These are phyloP conservation scores for Acanthamoeba polyphaga DNA, from an alignment of 208 protist genomes.

Conservation along the genomic window DNA sequence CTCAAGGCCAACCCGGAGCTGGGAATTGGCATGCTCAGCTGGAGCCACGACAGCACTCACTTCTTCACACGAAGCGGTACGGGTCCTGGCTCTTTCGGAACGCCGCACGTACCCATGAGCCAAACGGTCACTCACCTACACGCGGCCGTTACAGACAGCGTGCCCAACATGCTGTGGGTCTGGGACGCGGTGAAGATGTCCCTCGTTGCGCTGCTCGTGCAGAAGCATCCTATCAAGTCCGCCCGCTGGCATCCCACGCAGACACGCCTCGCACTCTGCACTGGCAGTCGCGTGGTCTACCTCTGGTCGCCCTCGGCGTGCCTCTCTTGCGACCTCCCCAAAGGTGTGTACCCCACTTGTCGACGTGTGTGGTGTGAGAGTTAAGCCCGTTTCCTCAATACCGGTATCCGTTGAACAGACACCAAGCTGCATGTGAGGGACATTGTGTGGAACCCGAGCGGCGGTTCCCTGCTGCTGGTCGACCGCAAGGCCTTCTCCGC, in stretches of 20 bases:
- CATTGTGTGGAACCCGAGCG: constrained; percentile 43
- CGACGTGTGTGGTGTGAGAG: neutral
- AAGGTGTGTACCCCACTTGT: neutral
- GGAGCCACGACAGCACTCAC: constrained; percentile 34
- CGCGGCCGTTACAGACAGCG: neutral
- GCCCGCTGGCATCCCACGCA: constrained; percentile 46
- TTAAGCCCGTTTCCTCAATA: neutral
- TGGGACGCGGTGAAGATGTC: constrained; percentile 58
- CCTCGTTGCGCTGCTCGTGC: constrained; percentile 32
- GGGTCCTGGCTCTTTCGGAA: neutral
- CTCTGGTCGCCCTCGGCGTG: constrained; percentile 29
- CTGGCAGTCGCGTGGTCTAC: neutral
- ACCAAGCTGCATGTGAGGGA: constrained; percentile 22
- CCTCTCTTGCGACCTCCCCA: constrained; percentile 39
- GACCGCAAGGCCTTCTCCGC: constrained; percentile 48
- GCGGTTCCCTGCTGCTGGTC: constrained; percentile 25
- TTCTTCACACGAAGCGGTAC: constrained; percentile 55
- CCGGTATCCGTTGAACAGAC: neutral
- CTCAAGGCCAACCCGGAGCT: constrained; percentile 26
- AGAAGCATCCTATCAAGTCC: neutral
- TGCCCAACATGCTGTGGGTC: constrained; percentile 46
- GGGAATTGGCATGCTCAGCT: constrained; percentile 59
- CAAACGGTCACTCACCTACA: neutral
- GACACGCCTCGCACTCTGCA: constrained; percentile 35
- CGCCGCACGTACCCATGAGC: no score